Base-by-base conservation (phyloP, 2,329 filamentous ascomycete species). In the Neopestalotiopsis clavispora region DNA sequence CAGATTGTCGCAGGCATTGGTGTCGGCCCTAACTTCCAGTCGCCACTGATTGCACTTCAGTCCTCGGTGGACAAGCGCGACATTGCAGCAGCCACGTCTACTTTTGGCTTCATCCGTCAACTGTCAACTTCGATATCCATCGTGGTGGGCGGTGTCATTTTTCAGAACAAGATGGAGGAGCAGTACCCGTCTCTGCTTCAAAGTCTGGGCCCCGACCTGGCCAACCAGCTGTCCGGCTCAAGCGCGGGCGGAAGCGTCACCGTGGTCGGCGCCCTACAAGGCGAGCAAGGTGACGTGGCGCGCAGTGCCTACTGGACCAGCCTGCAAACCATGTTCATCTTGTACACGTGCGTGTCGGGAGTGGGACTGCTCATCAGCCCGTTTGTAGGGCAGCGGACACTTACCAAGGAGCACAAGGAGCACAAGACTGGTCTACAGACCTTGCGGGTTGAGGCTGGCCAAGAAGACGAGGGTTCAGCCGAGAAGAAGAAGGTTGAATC, bases 61-160 rank as follows among this genome's bases (percentile, higher is more conserved):
- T 87, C 88, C 28, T 85, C 87, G 64, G 84, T 92, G 34, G 82
- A 87, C 30, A 85, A 84, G 57, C 83, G 85, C 34, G 91, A 93
- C 72, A 91, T 92, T 61, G 91, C 89, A n/a, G 87, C 89, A 1
- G 90, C 88, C 0, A 93, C 90, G 0, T 86, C 90, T 0, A 90
- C 89, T 1, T 91, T 92, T 71, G 84, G 87, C 9, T 92, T 93
- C 76, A 84, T 90, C 7, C 88, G 92, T 23, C 91, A 92, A 72
- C 81, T 94, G 3, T 90, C 89, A 10, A 92, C 90, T 0, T 86
- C 90, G 2, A 86, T 91, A 23, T 90, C 89, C 0, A 86, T 94
- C 66, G 91, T 94, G 1, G 84, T 94, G 52, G 93, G 93, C 30
- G 90, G 91, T n/a, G 91, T 94, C 60, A 86, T 95, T 49, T 94